Base-by-base conservation (phyloP, 202 grass and related monocot species). In the Schoenoplectus tabernaemontani region DNA sequence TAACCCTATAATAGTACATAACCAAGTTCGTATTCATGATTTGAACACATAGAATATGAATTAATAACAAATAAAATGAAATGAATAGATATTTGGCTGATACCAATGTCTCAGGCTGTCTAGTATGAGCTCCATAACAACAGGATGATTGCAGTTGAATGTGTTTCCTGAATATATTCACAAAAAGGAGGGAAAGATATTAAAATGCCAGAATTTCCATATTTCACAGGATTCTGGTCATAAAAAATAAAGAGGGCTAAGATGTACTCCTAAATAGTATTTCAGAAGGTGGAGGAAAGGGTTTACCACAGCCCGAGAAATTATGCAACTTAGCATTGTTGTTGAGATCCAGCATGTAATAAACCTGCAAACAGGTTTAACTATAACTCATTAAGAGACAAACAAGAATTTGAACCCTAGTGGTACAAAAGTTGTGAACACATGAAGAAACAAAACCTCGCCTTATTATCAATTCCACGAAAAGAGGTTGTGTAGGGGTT, bases 61-160 rank as follows among this genome's bases (percentile, higher is more conserved):
- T 28, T 62, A 59, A 59, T 23, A 16, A 90, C 64, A 63, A 70
- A 82, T 81, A 80, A 23, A 57, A 91, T 47, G 11, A 67, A 63
- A 84, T 58, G 5, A 57, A 84, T 47, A 47, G 56, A 80, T 5
- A 36, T 54, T 76, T 85, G 33, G 19, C 5, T 72, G 10, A 64
- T 90, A 99, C 96, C 96, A 99, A 85, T 99, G 96, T 85, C 92
- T 95, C 81, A 99, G 86, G 82, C 96, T 99, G 64, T 99, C 92
- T 1, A 99, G 88, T 82, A 99, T 73, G 78, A 99, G 90, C 71
- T 99, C 90, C 92, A 82, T 99, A 74, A 99, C 96, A 74, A 99
- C 85, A 83, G 96, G 93, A 87, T 96, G 93, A 56, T 92, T 96
- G 93, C 93, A 96, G 61, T 96, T 96, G 30, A 96, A 87, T 78